These are phyloP conservation scores for Closterium sp. DNA, from an alignment of 139 green algal genomes.

Conservation along the genomic window DNA sequence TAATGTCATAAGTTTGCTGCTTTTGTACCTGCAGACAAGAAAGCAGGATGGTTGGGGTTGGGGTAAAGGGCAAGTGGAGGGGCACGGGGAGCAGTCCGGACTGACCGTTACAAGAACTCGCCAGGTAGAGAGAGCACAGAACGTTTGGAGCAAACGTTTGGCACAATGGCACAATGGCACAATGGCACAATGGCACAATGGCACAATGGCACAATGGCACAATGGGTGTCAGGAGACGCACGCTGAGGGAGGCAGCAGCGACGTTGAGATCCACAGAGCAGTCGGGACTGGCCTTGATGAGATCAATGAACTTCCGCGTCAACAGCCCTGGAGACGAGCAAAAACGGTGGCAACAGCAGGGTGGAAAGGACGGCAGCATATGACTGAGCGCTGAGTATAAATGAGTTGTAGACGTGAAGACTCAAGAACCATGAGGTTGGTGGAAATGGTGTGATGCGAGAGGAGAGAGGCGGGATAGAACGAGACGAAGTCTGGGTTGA, in stretches of 20 bases:
- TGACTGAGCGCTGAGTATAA: no score
- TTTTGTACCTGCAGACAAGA: conserved; percentile 74
- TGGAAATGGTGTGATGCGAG: background rate
- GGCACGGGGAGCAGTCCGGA: background rate
- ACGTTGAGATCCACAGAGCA: conserved; percentile 88
- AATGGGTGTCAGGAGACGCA: background rate
- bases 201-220: no score
- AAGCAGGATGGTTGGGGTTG: no score
- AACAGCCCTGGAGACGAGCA: conserved; percentile 64
- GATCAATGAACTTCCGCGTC: conserved; percentile 87
- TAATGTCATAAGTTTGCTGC: conserved; percentile 96
- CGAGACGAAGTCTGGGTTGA: background rate
- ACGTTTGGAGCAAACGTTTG: no score
- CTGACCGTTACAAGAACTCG: no score
- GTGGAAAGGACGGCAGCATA: no score
- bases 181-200: no score
- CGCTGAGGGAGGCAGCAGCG: conserved; percentile 59
- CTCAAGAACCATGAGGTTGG: background rate
- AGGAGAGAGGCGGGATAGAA: background rate
- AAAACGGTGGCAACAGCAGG: no score
- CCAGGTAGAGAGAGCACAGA: no score
- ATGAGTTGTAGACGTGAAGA: no score
- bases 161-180: no score
- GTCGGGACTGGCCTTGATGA: conserved; percentile 73
- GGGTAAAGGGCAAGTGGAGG: background rate